Evolutionary conservation across 176 grass and related monocot species (phyloP), one percentile per base, ranked within the genome.

Genomic region (Triticum timopheevii): DNA sequence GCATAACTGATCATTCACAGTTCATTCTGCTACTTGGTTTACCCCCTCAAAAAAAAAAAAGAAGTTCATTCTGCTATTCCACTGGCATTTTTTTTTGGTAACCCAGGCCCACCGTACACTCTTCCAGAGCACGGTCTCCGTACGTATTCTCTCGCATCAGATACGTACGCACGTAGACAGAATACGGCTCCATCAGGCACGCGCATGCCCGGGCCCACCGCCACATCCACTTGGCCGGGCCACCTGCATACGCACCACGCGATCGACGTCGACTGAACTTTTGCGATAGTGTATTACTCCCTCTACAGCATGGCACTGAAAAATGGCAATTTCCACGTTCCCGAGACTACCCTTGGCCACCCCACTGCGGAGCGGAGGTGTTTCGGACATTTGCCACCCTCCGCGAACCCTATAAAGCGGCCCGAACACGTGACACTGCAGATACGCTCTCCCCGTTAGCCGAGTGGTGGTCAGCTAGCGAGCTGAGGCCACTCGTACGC

Each of bases 401-500:
- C 49, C 3, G 1, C 22, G 30, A 73, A 47, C 56, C 69, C 73
- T 92, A 89, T 86, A 92, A 92, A 83, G 4, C 3, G 7, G 2
- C 22, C 24, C 71, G 34, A 31, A 8, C 71, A 68, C 84, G 83
- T 89, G 79, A 85, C 33, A 3, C 27, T 8, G 78, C 44, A 44
- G 56, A 23, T 42, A 52, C 61, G 11, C 73, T 24, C 83, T 73
- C 75, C 20, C 42, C 0, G 10, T 13, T 50, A 42, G 67, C 28
- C 44, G 13, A 16, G 72, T 75, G 72, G 72, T 87, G 33, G n/a
- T 74, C 30, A 84, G 44, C 64, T 52, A 76, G 44, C 45, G 23
- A 78, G 47, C 50, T 64, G 23, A 36, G 63, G 69, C 90, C 69
- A 65, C 80, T 83, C 80, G 65, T 35, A 34, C 49, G 24, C 33